A percentile compares a stretch with the other conserved stretches of the same genome.
These are phyloP conservation scores for Botrytis sinoallii DNA, from an alignment of 2,329 filamentous ascomycete genomes.

Conservation along the genomic window DNA sequence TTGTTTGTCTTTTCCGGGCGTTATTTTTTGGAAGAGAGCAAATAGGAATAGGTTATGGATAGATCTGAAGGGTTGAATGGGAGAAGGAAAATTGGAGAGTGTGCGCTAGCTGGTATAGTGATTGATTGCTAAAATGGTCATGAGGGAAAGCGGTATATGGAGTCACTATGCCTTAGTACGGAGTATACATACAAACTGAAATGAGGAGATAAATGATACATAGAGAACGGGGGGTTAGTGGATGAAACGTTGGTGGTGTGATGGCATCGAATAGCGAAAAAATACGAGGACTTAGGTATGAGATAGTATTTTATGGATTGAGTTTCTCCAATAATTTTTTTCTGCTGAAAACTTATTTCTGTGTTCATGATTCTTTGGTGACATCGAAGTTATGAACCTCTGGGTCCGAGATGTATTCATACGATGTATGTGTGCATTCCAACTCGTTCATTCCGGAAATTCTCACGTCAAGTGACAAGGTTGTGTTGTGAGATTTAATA, in stretches of 20 bases:
- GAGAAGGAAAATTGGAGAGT: not conserved
- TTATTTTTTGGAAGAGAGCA: not conserved
- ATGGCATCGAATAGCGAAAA: not conserved
- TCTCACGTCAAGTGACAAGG: too few relatives aligned
- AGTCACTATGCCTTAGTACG: not conserved
- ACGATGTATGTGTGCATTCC: not conserved
- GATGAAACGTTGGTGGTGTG: not conserved
- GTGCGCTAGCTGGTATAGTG: not conserved
- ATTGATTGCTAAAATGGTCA: not conserved
- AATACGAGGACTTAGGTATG: not conserved
- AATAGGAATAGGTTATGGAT: not conserved
- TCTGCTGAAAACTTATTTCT: not conserved
- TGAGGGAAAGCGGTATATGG: not conserved
- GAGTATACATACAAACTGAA: not conserved
- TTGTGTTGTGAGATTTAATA: too few relatives aligned
- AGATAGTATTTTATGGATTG: not conserved
- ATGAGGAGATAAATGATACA: not conserved
- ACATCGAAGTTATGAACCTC: not conserved
- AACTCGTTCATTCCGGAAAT: not conserved
- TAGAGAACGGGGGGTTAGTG: too few relatives aligned
- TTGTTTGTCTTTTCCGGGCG: not conserved
- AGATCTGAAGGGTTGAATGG: not conserved
- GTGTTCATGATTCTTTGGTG: not conserved
- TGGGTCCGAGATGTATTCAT: not conserved
- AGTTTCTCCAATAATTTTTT: not conserved